Percentiles rank a stretch among this genome's conserved stretches.
Conservation (phyloP, 2,329 filamentous ascomycete species). For the Cordyceps pruinosa region DNA sequence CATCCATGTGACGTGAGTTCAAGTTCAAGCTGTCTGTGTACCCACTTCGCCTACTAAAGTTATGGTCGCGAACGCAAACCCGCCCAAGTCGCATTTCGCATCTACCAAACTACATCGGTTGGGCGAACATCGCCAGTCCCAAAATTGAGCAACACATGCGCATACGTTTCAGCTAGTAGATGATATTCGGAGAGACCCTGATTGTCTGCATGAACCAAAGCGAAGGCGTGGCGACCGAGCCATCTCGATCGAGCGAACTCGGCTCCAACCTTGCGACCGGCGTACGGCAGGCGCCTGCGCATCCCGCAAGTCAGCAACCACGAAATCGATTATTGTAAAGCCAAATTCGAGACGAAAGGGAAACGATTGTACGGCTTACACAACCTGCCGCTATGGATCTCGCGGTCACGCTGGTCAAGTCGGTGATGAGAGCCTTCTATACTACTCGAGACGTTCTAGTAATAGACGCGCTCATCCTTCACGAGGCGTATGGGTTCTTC, state of each 20-base stretch:
- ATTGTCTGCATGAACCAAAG: not conserved
- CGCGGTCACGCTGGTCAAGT: constrained; percentile 74
- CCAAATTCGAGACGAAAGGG: not conserved
- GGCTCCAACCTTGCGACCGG: not conserved
- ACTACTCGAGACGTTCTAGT: constrained; percentile 77
- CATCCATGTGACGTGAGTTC: not conserved
- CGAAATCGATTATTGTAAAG: not conserved
- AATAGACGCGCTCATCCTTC: constrained; percentile 77
- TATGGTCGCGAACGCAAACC: not conserved
- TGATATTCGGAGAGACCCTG: no score
- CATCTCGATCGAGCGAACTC: not conserved
- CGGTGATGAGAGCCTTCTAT: constrained; percentile 80
- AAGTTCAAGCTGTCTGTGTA: no score
- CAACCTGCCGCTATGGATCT: constrained; percentile 37
- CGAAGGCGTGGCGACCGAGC: not conserved
- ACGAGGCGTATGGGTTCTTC: constrained; percentile 74
- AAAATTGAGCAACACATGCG: not conserved
- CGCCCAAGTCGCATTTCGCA: not conserved
- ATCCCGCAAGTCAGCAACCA: not conserved
- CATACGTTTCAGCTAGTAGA: not conserved
- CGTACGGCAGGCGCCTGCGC: not conserved
- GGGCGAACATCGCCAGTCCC: not conserved
- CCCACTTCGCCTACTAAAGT: not conserved
- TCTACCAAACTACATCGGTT: not conserved
- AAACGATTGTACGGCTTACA: not conserved